These are phyloP conservation scores for Bromus sterilis DNA, from an alignment of 176 grass and related monocot genomes.

Conservation along the genomic window DNA sequence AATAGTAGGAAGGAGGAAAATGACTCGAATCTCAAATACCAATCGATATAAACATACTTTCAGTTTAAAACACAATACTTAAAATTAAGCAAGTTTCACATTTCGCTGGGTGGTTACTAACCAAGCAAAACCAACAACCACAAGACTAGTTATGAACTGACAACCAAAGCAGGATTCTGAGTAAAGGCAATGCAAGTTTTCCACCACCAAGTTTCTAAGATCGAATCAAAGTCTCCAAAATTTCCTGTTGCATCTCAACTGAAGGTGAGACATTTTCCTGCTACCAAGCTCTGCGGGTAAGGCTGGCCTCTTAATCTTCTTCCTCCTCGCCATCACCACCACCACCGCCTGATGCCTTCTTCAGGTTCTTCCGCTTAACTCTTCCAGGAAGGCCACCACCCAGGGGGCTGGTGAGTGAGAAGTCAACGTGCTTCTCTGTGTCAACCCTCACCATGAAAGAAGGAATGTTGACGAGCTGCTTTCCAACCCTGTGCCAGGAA, in stretches of 20 bases:
- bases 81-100: slow-evolving; percentile 3
- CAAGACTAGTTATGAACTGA: not conserved
- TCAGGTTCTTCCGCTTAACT: slow-evolving; percentile 66
- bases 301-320: slow-evolving; percentile 29
- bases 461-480: slow-evolving; percentile 60
- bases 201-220: not conserved
- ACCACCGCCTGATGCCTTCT: slow-evolving; percentile 45
- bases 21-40: too few relatives aligned
- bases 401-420: slow-evolving; percentile 20
- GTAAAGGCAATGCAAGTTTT: not conserved
- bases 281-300: not conserved
- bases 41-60: not conserved
- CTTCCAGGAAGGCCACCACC: slow-evolving; percentile 54
- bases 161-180: not conserved
- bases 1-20: too few relatives aligned
- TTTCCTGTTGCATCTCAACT: not conserved
- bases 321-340: slow-evolving; percentile 33
- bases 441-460: slow-evolving; percentile 78
- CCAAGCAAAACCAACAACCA: not conserved
- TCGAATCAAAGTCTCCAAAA: not conserved
- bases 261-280: not conserved
- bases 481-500: slow-evolving; percentile 40
- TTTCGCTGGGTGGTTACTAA: not conserved
- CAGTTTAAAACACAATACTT: not conserved
- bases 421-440: slow-evolving; percentile 60